Evolutionary conservation across 2,329 filamentous ascomycete species (phyloP).

Genomic region (Trichophyton schoenleinii): DNA sequence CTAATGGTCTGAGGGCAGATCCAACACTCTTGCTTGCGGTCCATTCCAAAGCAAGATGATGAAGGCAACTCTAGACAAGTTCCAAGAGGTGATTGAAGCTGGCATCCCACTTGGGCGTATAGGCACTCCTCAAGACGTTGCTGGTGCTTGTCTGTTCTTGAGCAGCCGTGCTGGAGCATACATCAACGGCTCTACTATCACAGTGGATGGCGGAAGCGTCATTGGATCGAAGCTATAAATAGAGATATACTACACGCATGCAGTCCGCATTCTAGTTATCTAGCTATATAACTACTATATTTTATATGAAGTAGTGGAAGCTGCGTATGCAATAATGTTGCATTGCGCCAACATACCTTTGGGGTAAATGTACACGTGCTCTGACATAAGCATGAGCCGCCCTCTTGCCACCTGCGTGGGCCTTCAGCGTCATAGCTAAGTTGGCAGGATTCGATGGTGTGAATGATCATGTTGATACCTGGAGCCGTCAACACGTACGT

Average conservation of each 20-base stretch:
- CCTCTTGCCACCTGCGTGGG: neutral
- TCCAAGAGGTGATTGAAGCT: constrained; percentile 36
- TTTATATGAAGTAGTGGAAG: neutral
- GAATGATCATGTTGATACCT: neutral
- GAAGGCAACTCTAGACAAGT: constrained; percentile 40
- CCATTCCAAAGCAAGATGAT: constrained; percentile 48
- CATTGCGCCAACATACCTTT: neutral
- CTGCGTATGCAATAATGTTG: neutral
- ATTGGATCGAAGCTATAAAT: constrained; percentile 30
- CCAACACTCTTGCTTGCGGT: constrained; percentile 59
- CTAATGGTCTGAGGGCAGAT: constrained; percentile 30
- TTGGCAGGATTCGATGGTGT: neutral
- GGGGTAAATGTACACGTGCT: neutral
- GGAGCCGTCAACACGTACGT: neutral
- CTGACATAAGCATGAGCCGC: neutral
- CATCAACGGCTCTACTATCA: constrained; percentile 53
- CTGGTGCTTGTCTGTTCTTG: constrained; percentile 59
- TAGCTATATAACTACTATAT: no score
- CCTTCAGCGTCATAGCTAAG: neutral
- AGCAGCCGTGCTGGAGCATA: constrained; percentile 54
- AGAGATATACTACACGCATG: neutral
- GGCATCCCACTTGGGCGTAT: constrained; percentile 56
- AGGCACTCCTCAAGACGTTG: constrained; percentile 55
- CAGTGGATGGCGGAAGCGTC: constrained; percentile 46
- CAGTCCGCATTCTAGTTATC: neutral